phyloP scores from a whole-genome alignment of 2,329 filamentous ascomycete species.

The Penicillium sp. region DNA sequence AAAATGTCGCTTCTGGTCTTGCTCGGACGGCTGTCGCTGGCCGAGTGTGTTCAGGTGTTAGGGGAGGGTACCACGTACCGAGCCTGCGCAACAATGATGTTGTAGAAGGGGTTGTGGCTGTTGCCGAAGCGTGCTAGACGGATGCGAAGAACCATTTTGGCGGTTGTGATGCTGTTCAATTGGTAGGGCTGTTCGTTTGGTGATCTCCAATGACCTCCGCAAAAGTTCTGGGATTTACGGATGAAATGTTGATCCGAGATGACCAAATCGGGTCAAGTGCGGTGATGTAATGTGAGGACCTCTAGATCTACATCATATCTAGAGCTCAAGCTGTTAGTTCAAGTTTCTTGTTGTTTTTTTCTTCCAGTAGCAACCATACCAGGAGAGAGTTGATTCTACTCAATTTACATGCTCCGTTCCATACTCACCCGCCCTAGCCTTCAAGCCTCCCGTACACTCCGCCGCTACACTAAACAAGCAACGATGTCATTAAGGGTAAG shows the following conservation, averaged over 20 bases:
- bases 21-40: background rate
- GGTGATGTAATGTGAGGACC: constrained; percentile 27
- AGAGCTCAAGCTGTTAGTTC: background rate
- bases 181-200: background rate
- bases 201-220: constrained; percentile 24
- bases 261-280: constrained; percentile 24
- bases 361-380: background rate
- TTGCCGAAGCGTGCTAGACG: constrained; percentile 91
- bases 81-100: constrained; percentile 93
- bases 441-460: constrained; percentile 9
- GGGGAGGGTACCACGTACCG: constrained; percentile 59
- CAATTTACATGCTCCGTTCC: constrained; percentile 30
- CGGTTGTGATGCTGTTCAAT: constrained; percentile 7
- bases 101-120: constrained; percentile 88
- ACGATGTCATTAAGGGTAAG: constrained; percentile 46
- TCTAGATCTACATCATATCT: constrained; percentile 1
- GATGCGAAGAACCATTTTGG: constrained; percentile 86
- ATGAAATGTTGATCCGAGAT: constrained; percentile 26
- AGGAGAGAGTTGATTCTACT: background rate
- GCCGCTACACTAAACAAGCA: constrained; percentile 31
- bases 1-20: background rate
- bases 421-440: constrained; percentile 11
- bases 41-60: background rate
- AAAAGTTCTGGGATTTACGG: constrained; percentile 30
- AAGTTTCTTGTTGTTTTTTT: background rate